Evolutionary conservation across 225 moss, liverwort and hornwort species (phyloP).

Genomic region (Climacium dendroides): DNA sequence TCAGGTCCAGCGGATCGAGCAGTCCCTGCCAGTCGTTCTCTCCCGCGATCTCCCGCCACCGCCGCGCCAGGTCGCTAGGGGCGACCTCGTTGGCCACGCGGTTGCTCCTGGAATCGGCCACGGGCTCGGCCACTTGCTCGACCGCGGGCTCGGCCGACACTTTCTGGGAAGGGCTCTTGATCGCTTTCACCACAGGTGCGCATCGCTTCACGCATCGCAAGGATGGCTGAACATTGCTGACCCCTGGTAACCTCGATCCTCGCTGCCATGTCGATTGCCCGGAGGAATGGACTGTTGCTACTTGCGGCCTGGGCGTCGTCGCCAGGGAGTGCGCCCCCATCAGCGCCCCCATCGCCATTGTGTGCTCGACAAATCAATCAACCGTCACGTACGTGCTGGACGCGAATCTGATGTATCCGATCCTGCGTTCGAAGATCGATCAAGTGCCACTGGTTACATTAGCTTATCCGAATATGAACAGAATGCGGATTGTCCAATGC

Average conservation of each 20-base stretch:
- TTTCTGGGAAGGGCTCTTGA: background rate
- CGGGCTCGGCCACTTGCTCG: background rate
- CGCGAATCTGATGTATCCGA: background rate
- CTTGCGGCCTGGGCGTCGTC: background rate
- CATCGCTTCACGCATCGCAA: background rate
- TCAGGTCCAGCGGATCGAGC: slow-evolving; percentile 35
- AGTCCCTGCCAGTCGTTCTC: slow-evolving; percentile 37
- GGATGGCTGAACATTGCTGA: background rate
- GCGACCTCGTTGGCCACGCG: background rate
- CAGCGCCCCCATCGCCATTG: background rate
- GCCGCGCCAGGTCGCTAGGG: background rate
- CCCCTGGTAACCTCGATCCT: background rate
- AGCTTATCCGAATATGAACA: background rate
- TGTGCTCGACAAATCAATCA: background rate
- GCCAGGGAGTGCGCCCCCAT: background rate
- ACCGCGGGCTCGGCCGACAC: background rate
- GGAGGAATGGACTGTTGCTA: background rate
- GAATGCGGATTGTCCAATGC: too few species aligned
- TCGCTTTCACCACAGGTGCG: background rate
- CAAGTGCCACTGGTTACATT: background rate
- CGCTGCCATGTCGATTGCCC: background rate
- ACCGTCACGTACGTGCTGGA: background rate
- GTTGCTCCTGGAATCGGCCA: background rate
- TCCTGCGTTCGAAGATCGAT: background rate
- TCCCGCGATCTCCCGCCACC: slow-evolving; percentile 55